Base-by-base conservation (phyloP, 2,329 filamentous ascomycete species). In the Ascochyta lentis region DNA sequence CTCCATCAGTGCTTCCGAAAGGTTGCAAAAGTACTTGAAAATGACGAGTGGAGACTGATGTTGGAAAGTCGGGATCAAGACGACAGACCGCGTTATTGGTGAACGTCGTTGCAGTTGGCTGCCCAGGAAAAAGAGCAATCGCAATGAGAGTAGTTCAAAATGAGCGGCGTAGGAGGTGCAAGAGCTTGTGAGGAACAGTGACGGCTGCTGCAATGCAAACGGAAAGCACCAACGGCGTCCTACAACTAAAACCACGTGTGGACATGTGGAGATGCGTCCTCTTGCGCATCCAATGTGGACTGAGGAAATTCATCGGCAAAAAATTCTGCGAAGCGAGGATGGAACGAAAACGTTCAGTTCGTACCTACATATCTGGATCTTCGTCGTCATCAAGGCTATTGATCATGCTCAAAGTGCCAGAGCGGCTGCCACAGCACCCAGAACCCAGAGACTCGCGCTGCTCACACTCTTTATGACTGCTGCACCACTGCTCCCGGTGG, bases 401-500 rank as follows among this genome's bases (percentile, higher is more conserved):
- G 24, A 29, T 6, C 8, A 16, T 4, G 10, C 24, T 37, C 26
- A 49, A 1, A 57, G 35, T 9, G 31, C 19, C 31, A 51, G 2
- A 10, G 34, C 40, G 26, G 40, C 27, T n/a, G 29, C 49, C 29
- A 12, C 31, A 15, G 40, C 49, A 16, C 49, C 41, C 2, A 49
- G 24, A 2, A 41, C 6, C 40, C 33, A 53, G 4, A 45, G 12
- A 24, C 45, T 40, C n/a, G 39, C 34, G 16, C 34, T 49, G 29
- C 26, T 33, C 34, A 40, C 41, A 6, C 15, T 45, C n/a, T 29
- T 34, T 16, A 4, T 13, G 7, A 40, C 48, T 23, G 43, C 44
- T 9, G 43, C 43, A 44, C 29, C 42, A 37, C 38, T 44, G 29
- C 54, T 52, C 13, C 27, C 39, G 13, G 49, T 49, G 4, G 47